Conservation (phyloP, 2,329 filamentous ascomycete species). For the Plenodomus lindquistii region DNA sequence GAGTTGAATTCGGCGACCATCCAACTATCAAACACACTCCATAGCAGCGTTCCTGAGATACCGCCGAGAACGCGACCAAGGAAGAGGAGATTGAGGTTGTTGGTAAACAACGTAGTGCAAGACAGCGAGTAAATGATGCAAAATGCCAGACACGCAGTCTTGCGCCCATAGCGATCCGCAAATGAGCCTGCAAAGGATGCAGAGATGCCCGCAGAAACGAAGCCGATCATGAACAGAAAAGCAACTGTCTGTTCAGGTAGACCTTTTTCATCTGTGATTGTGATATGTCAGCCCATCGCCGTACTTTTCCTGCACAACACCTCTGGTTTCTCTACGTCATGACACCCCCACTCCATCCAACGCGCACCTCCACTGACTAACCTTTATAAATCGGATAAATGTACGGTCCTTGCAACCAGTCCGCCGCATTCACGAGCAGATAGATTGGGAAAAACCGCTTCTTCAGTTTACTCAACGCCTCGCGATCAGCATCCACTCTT, state of each 20-base stretch:
- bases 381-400: slow-evolving; percentile 58
- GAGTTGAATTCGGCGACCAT: slow-evolving; percentile 62
- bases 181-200: slow-evolving; percentile 55
- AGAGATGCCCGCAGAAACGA: slow-evolving; percentile 55
- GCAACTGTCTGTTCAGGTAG: slow-evolving; percentile 52
- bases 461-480: slow-evolving; percentile 45
- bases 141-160: slow-evolving; percentile 58
- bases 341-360: no score
- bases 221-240: slow-evolving; percentile 47
- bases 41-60: slow-evolving; percentile 60
- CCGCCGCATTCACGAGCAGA: slow-evolving; percentile 49
- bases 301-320: neutral
- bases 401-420: slow-evolving; percentile 56
- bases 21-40: slow-evolving; percentile 65
- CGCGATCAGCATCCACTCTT: slow-evolving; percentile 26
- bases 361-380: slow-evolving; percentile 3
- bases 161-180: slow-evolving; percentile 57
- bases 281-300: neutral
- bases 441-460: slow-evolving; percentile 51
- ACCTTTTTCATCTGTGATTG: slow-evolving; percentile 47
- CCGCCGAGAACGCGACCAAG: slow-evolving; percentile 60
- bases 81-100: slow-evolving; percentile 54
- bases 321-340: neutral
- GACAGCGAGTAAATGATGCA: slow-evolving; percentile 59
- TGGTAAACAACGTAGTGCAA: slow-evolving; percentile 56